Conservation (phyloP, 2,329 filamentous ascomycete species). For the Colletotrichum zoysiae region DNA sequence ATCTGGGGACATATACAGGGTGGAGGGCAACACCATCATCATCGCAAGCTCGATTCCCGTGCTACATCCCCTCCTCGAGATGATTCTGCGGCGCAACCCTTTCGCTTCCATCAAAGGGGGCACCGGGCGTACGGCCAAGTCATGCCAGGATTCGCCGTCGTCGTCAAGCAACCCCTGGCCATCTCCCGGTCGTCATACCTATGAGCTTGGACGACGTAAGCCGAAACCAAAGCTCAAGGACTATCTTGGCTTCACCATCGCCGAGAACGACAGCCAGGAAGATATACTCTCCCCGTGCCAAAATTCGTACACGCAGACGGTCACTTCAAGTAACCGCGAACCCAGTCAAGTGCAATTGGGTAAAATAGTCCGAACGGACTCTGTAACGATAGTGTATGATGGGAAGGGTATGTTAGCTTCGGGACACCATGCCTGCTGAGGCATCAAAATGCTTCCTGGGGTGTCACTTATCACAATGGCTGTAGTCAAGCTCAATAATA, state of each 20-base stretch:
- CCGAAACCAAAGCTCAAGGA: constrained; percentile 31
- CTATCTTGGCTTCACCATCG: constrained; percentile 39
- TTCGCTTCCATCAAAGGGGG: background rate
- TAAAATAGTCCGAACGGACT: background rate
- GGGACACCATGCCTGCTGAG: background rate
- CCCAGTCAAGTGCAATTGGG: background rate
- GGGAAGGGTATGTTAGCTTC: background rate
- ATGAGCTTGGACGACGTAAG: constrained; percentile 40
- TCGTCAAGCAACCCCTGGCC: background rate
- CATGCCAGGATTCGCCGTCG: background rate
- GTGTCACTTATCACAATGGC: background rate
- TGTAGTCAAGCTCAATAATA: background rate
- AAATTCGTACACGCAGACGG: background rate
- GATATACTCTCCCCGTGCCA: constrained; percentile 19
- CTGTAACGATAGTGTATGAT: background rate
- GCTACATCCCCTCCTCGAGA: constrained; percentile 48
- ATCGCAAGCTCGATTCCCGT: constrained; percentile 53
- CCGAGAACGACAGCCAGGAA: constrained; percentile 41
- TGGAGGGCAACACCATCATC: constrained; percentile 52
- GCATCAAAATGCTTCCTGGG: background rate
- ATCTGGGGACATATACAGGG: constrained; percentile 35
- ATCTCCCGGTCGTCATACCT: background rate
- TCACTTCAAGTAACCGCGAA: background rate
- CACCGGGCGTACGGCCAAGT: background rate
- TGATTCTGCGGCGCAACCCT: constrained; percentile 15